Conservation (phyloP, 2,329 filamentous ascomycete genomes). For the Escovopsis sp. region DNA sequence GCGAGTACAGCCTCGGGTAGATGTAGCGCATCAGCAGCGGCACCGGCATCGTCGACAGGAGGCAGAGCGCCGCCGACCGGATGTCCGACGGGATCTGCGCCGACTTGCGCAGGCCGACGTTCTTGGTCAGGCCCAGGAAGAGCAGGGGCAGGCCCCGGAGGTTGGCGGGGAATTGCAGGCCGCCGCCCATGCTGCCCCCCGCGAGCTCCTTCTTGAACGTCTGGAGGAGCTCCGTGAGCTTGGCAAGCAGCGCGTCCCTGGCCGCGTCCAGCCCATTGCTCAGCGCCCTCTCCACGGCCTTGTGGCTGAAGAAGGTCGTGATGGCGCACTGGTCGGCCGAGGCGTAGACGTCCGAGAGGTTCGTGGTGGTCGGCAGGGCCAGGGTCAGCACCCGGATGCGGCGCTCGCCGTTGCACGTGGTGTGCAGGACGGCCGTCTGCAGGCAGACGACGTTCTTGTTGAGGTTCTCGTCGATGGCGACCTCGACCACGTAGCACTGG, state of each 20-base stretch:
- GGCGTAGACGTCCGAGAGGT: constrained; percentile 79
- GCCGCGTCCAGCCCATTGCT: constrained; percentile 80
- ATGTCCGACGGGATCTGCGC: constrained; percentile 90
- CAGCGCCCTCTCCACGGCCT: constrained; percentile 83
- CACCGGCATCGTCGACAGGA: constrained; percentile 84
- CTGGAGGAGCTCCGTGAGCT: constrained; percentile 81
- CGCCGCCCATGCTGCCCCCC: constrained; percentile 88
- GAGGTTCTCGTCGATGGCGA: constrained; percentile 90
- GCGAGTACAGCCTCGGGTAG: constrained; percentile 68
- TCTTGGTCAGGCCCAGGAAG: constrained; percentile 91
- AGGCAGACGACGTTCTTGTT: constrained; percentile 85
- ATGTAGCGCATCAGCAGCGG: constrained; percentile 90
- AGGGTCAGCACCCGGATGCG: constrained; percentile 90
- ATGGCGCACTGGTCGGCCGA: constrained; percentile 91
- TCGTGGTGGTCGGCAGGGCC: constrained; percentile 83
- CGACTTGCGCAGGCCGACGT: constrained; percentile 84
- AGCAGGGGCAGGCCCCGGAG: constrained; percentile 75
- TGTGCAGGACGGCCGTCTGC: constrained; percentile 90
- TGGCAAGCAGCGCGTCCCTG: constrained; percentile 77
- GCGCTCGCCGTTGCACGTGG: constrained; percentile 92
- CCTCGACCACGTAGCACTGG: constrained; percentile 94
- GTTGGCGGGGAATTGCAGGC: constrained; percentile 88
- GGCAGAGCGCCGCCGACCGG: constrained; percentile 79
- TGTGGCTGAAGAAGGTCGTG: constrained; percentile 89
- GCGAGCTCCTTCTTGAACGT: constrained; percentile 96